Conservation (phyloP, 139 green algal species). For the Closterium sp. region DNA sequence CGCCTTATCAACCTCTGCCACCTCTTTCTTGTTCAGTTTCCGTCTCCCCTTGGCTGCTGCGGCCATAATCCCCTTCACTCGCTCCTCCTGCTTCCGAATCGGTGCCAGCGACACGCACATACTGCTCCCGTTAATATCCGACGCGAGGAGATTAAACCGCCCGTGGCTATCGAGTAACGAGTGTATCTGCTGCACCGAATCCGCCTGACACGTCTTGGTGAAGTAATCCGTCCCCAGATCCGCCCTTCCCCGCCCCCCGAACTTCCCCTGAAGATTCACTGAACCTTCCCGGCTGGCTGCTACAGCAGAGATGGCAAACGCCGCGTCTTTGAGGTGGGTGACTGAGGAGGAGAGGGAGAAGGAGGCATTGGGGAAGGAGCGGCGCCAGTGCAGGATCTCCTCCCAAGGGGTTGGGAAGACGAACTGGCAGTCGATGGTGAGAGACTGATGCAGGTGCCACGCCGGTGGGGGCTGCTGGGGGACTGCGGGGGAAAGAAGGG, state of each 20-base stretch:
- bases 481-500: too few relatives aligned
- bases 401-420: background rate
- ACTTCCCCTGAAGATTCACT: background rate
- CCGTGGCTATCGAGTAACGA: background rate
- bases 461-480: too few relatives aligned
- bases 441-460: background rate
- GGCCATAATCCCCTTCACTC: background rate
- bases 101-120: background rate
- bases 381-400: background rate
- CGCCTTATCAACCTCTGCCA: background rate
- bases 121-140: background rate
- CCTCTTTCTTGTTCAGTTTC: background rate
- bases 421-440: background rate
- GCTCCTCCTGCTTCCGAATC: background rate
- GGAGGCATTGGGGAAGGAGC: background rate
- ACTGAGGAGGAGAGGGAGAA: background rate
- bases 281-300: background rate
- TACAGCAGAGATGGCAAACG: background rate
- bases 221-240: background rate
- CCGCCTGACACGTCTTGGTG: background rate
- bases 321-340: background rate
- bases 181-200: background rate
- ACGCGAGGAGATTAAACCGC: background rate
- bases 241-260: background rate
- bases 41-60: background rate